phyloP scores from a whole-genome alignment of 805 yeast genomes.

The Pichia occidentalis region DNA sequence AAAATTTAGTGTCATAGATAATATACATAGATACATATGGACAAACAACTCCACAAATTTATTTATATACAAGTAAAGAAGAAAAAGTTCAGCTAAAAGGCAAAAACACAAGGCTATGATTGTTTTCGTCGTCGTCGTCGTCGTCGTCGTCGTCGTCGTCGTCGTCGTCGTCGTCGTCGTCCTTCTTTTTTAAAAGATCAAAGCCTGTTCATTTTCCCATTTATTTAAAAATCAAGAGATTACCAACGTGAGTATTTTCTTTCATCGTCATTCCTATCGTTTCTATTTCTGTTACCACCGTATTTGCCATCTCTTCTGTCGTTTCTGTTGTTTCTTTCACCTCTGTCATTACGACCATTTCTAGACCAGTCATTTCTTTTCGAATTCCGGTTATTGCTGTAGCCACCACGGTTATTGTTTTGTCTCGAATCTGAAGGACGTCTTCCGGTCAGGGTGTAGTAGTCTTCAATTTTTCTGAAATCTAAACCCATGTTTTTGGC shows the following conservation, averaged over 20 bases:
- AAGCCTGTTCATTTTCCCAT: not conserved
- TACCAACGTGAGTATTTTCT: conserved; percentile 12
- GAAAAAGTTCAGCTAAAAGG: too few species aligned
- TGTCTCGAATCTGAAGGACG: conserved; percentile 9
- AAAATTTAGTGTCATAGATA: not conserved
- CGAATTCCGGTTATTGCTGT: conserved; percentile 11
- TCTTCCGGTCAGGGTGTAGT: conserved; percentile 29
- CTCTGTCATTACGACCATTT: conserved; percentile 10
- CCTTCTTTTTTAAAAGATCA: not conserved
- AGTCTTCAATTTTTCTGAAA: conserved; percentile 21
- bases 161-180: conserved; percentile 2
- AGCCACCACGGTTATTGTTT: conserved; percentile 7
- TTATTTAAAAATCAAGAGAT: conserved; percentile 1
- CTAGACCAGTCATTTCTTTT: conserved; percentile 13
- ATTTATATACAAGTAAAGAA: too few species aligned
- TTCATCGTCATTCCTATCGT: conserved; percentile 4
- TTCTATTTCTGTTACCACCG: conserved; percentile 8
- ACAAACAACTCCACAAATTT: too few species aligned
- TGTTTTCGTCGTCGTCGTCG: conserved; percentile 5
- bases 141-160: not conserved
- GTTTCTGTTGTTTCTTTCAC: conserved; percentile 3
- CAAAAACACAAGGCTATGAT: not conserved
- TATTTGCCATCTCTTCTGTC: conserved; percentile 11
- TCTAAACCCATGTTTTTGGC: conserved; percentile 27
- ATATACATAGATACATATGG: not conserved